A percentile compares a stretch with the other conserved stretches of the same genome.
These are phyloP conservation scores for Acer yangbiense DNA, from an alignment of 345 rosid species.

Conservation along the genomic window DNA sequence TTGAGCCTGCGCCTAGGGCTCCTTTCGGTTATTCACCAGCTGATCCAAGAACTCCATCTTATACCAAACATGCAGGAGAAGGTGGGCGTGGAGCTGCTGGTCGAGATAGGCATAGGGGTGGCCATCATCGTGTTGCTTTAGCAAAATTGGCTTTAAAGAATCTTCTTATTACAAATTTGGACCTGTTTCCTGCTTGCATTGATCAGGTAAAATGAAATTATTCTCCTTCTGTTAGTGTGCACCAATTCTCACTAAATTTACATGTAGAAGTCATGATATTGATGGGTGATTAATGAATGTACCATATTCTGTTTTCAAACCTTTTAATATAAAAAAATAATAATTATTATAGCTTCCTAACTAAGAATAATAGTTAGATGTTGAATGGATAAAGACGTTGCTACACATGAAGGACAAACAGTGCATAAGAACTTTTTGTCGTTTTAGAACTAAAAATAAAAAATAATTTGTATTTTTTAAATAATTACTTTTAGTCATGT, in stretches of 20 bases:
- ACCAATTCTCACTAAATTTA: background rate
- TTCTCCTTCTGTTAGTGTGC: constrained; percentile 26
- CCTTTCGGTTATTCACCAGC: constrained; percentile 97
- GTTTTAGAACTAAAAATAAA: background rate
- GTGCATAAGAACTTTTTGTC: background rate
- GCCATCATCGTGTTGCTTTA: constrained; percentile 89
- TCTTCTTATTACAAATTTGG: constrained; percentile 95
- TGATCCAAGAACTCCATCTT: constrained; percentile 88
- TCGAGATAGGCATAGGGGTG: constrained; percentile 85
- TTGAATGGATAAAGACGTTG: background rate
- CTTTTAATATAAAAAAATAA: background rate
- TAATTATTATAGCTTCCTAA: background rate
- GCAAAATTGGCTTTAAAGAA: constrained; percentile 95
- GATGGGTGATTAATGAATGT: constrained; percentile 12
- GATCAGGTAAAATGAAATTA: constrained; percentile 67
- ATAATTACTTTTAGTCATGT: background rate
- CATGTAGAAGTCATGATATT: background rate
- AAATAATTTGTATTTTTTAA: background rate
- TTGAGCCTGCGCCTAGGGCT: constrained; percentile 92
- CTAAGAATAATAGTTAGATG: constrained; percentile 8
- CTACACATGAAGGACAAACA: background rate
- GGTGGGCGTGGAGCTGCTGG: constrained; percentile 78
- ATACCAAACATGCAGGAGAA: constrained; percentile 84
- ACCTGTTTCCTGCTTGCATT: constrained; percentile 96
- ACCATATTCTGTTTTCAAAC: background rate